A percentile compares a stretch with the other conserved stretches of the same genome.
phyloP scores from a whole-genome alignment of 2,329 filamentous ascomycete genomes.

The Paracorniculantispora psalliotae region DNA sequence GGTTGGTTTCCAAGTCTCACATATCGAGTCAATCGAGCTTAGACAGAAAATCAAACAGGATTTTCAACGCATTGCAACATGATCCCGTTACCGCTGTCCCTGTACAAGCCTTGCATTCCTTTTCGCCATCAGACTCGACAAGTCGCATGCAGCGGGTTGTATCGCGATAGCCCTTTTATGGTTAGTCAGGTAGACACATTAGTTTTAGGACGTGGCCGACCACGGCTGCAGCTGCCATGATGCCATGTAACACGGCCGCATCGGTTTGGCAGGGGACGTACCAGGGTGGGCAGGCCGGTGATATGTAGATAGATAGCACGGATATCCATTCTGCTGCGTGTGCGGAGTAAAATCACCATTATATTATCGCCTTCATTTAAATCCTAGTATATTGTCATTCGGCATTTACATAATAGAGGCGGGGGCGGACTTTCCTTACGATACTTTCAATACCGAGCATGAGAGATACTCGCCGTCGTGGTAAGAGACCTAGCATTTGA shows the following conservation, averaged over 20 bases:
- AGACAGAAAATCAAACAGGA: not conserved
- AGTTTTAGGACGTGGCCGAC: no score
- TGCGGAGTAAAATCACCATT: not conserved
- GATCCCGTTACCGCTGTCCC: not conserved
- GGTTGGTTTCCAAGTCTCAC: not conserved
- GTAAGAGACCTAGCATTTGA: not conserved
- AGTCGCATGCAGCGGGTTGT: not conserved
- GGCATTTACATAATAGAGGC: not conserved
- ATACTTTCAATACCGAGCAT: not conserved
- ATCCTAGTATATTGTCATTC: not conserved
- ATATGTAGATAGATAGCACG: not conserved
- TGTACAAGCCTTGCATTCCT: not conserved
- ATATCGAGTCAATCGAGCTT: not conserved
- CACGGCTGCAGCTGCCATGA: not conserved
- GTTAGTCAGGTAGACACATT: not conserved
- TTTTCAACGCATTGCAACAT: not conserved
- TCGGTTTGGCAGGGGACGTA: not conserved
- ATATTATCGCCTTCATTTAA: no score
- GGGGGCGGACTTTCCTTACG: not conserved
- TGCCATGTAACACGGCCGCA: not conserved
- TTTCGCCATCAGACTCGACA: not conserved
- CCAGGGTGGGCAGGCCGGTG: not conserved
- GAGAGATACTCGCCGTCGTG: not conserved
- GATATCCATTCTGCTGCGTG: not conserved
- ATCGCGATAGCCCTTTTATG: conserved; percentile 1